Conservation (phyloP, 768 basidiomycete species). For the Floccularia luteovirens region DNA sequence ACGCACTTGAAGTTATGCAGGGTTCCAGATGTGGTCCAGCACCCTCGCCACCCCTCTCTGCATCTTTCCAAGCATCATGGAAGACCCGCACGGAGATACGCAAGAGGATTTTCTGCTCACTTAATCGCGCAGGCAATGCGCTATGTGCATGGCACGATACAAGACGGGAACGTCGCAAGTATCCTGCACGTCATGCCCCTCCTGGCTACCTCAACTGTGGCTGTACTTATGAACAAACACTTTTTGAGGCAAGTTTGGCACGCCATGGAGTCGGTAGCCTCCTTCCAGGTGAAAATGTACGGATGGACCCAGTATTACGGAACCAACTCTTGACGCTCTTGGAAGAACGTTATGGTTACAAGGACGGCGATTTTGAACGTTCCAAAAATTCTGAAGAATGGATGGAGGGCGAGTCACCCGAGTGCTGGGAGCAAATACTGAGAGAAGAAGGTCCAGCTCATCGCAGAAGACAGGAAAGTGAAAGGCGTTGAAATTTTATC, state of each 20-base stretch:
- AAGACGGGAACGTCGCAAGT: constrained; percentile 69
- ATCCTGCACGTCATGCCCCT: constrained; percentile 77
- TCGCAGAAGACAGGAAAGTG: constrained; percentile 24
- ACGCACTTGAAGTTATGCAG: too few relatives aligned
- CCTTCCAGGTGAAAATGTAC: constrained; percentile 75
- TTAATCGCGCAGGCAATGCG: constrained; percentile 84
- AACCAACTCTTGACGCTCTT: constrained; percentile 73
- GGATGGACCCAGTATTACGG: constrained; percentile 83
- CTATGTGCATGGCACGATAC: constrained; percentile 91
- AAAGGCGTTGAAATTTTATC: constrained; percentile 15
- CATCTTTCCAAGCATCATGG: constrained; percentile 58
- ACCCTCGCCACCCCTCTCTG: constrained; percentile 22
- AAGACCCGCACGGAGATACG: constrained; percentile 68
- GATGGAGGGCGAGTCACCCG: constrained; percentile 58
- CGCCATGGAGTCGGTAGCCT: constrained; percentile 79
- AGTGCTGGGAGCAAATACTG: constrained; percentile 54
- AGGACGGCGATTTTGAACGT: constrained; percentile 82
- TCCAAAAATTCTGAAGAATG: constrained; percentile 58
- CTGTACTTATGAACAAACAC: constrained; percentile 76
- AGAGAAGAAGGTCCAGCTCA: constrained; percentile 23
- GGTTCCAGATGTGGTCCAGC: constrained; percentile 11
- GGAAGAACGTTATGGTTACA: constrained; percentile 67
- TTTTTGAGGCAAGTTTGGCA: constrained; percentile 80
- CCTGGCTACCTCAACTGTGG: constrained; percentile 77
- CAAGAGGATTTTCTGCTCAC: constrained; percentile 62